Base-by-base conservation (phyloP, 139 green algal species). In the Chlamydomonas incerta region DNA sequence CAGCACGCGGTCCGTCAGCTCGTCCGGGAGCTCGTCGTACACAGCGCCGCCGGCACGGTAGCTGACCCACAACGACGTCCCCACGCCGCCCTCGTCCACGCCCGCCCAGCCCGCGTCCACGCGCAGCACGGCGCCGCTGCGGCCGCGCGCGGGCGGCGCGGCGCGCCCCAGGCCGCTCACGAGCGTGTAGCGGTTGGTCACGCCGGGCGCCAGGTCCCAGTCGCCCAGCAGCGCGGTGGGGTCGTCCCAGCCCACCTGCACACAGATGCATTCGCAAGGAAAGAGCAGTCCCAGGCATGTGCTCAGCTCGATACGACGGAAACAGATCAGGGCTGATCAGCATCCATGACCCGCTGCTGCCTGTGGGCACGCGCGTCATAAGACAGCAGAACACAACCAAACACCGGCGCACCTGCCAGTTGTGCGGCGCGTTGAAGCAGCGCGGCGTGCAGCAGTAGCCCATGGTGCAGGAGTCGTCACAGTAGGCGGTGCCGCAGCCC, bases 371-470 rank as follows among this genome's bases (percentile, higher is more conserved):
- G 18, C 1, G 21, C 26, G 21, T 21, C 23, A 21, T 29, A 68
- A 31, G 18, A 26, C 26, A 26, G 23, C 10, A 29, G 21, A 15
- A 68, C 23, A 31, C 26, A 21, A n/a, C n/a, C n/a, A n/a, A n/a
- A n/a, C n/a, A n/a, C n/a, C n/a, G n/a, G 41, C 41, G 41, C 41
- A 50, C 41, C 83, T 91, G 88, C 79, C 84, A 91, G 41, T 72
- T 73, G 72, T 91, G 88, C 2, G 88, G 88, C 17, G 67, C 60
- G 77, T 90, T 90, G 80, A 82, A 91, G 79, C 88, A 90, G 41
- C 84, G 77, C 15, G 37, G 6, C 1, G 31, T 6, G 73, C 88
- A 90, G 88, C 83, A 90, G 73, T 52, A 90, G 31, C 84, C 88
- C 88, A 88, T 86, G 67, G 46, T 21, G 69, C 74, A 80, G 15